Base-by-base conservation (phyloP, 164 flowering plant species). In the Tetracentron sinense region DNA sequence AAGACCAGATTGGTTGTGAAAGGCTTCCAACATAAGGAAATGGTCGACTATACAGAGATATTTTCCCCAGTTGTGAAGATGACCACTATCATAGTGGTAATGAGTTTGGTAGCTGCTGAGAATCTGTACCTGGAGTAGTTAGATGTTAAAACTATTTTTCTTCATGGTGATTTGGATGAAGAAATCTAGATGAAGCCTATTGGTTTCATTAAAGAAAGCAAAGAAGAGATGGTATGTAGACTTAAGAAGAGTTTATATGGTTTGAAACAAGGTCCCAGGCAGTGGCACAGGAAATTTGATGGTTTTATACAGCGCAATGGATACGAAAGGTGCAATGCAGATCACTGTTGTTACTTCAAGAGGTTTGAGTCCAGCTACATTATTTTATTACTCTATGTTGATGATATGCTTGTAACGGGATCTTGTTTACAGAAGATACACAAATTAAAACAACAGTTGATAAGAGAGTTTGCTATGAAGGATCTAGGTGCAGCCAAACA, bases 261-360 rank as follows among this genome's bases (percentile, higher is more conserved):
- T 6, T 0, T 62, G 2, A 62, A 62, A 7, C 19, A 64, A 10
- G 38, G 6, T 4, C 38, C 38, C 6, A 33, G 38, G 8, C 38
- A 33, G 38, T 33, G 38, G 38, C 8, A 33, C 38, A 33, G 38
- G 8, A 33, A 33, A 8, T 33, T 33, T 33, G 38, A 33, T 33
- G 4, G 6, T 6, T 25, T 54, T 25, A 20, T 20, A 15, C 23
- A 54, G 16, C n/a, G 56, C 8, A 12, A 14, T 30, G 26, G 27
- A 1, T 56, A 55, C 29, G 2, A 2, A 1, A 56, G 6, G 21
- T 64, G 55, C 27, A 10, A 56, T 16, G 42, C 68, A 1, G 46
- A 44, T 27, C 42, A 55, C 7, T 56, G 61, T 23, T 64, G 54
- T 14, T 64, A 56, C 28, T 1, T 55, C 15, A 56, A 56, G 42